A percentile compares a stretch with the other conserved stretches of the same genome.
These are phyloP conservation scores for Xenosphaeropsis pyriputrescens DNA, from an alignment of 2,329 filamentous ascomycete species.

Conservation along the genomic window DNA sequence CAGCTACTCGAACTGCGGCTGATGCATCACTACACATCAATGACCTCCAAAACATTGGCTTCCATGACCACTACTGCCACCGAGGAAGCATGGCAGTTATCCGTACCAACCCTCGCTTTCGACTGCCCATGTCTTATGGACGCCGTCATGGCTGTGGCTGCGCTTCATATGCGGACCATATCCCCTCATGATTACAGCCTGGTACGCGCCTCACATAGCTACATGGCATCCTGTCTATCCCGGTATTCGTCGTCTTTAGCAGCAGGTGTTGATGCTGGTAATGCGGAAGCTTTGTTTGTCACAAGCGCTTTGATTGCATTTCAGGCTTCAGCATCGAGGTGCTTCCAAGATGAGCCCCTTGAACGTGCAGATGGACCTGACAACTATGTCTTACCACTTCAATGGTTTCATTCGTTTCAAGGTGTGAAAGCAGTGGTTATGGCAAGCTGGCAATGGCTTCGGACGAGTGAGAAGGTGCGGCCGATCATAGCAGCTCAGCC, in stretches of 20 bases:
- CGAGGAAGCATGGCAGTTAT: slow-evolving; percentile 42
- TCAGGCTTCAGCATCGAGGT: slow-evolving; percentile 46
- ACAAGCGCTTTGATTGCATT: slow-evolving; percentile 52
- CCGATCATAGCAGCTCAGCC: slow-evolving; percentile 51
- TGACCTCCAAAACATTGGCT: slow-evolving; percentile 41
- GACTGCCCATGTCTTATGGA: slow-evolving; percentile 45
- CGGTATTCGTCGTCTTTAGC: slow-evolving; percentile 43
- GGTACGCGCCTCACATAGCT: slow-evolving; percentile 47
- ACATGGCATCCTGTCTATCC: slow-evolving; percentile 47
- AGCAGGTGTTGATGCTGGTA: slow-evolving; percentile 38
- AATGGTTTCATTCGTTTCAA: slow-evolving; percentile 54
- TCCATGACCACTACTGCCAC: slow-evolving; percentile 34
- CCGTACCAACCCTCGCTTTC: slow-evolving; percentile 47
- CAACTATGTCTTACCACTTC: slow-evolving; percentile 41
- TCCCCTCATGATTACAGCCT: slow-evolving; percentile 42
- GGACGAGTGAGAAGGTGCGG: slow-evolving; percentile 38
- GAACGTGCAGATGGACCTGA: slow-evolving; percentile 22
- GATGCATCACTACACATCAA: slow-evolving; percentile 49
- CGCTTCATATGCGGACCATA: slow-evolving; percentile 43
- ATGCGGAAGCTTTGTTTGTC: slow-evolving; percentile 48
- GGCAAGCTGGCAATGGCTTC: slow-evolving; percentile 48
- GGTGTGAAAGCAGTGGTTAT: slow-evolving; percentile 52
- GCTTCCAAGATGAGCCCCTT: slow-evolving; percentile 42
- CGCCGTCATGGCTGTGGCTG: slow-evolving; percentile 47
- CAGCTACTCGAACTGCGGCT: slow-evolving; percentile 39